A percentile compares a stretch with the other conserved stretches of the same genome.
Conservation (phyloP, 805 yeast genomes). For the Metschnikowia kofuensis region DNA sequence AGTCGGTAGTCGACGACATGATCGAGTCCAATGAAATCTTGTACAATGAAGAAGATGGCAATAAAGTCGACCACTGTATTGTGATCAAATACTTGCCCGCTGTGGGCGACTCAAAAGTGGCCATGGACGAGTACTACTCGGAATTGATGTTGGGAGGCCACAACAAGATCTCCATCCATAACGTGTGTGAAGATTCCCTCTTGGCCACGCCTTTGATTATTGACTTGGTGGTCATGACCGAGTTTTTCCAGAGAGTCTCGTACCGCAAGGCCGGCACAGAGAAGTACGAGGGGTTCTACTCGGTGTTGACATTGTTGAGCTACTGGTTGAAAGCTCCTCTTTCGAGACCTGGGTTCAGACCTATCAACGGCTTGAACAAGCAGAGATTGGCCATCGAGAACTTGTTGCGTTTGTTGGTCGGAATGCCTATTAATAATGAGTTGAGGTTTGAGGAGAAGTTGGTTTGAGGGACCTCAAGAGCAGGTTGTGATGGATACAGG, state of each 20-base stretch:
- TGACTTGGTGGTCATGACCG: constrained; percentile 86
- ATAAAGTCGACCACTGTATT: constrained; percentile 86
- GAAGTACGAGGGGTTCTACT: constrained; percentile 66
- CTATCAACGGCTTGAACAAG: constrained; percentile 91
- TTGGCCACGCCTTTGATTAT: constrained; percentile 93
- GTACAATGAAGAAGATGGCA: constrained; percentile 77
- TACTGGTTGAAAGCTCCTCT: constrained; percentile 98
- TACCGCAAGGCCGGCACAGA: constrained; percentile 58
- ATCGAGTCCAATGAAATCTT: constrained; percentile 81
- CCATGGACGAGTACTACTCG: constrained; percentile 97
- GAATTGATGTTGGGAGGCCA: constrained; percentile 98
- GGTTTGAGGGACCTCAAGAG: constrained; percentile 16
- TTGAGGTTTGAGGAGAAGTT: constrained; percentile 93
- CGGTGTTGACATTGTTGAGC: constrained; percentile 81
- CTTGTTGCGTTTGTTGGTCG: constrained; percentile 83
- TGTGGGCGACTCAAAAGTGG: constrained; percentile 94
- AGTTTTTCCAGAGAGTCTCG: constrained; percentile 81
- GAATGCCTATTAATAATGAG: constrained; percentile 86
- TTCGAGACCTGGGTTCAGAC: constrained; percentile 84
- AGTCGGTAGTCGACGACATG: constrained; percentile 91
- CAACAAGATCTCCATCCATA: constrained; percentile 89
- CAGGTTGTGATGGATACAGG: too few species aligned
- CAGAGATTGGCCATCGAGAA: constrained; percentile 92
- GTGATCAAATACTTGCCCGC: constrained; percentile 93
- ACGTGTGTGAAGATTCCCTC: constrained; percentile 94